These are phyloP conservation scores for Elsinoe arachidis DNA, from an alignment of 2,329 filamentous ascomycete species.

Conservation along the genomic window DNA sequence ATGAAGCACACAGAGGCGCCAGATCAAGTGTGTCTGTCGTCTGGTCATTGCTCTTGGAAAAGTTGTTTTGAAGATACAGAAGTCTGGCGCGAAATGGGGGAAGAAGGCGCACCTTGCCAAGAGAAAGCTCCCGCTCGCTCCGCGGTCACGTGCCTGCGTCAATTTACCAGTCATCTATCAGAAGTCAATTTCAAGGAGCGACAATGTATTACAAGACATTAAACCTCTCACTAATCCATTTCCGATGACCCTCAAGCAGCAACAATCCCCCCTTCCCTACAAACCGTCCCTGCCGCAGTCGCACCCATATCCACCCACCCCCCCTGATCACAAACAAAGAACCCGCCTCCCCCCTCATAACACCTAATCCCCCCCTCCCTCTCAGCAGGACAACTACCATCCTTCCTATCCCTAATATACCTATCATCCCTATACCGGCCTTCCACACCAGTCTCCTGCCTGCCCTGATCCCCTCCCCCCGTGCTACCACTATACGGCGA, in stretches of 20 bases:
- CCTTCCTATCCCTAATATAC: slow-evolving; percentile 21
- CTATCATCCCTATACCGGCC: slow-evolving; percentile 6
- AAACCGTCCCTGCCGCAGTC: slow-evolving; percentile 24
- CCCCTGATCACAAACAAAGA: slow-evolving; percentile 25
- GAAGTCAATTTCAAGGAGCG: background rate
- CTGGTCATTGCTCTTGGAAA: too few species aligned
- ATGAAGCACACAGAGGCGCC: too few species aligned
- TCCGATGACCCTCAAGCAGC: background rate
- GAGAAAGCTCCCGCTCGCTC: too few species aligned
- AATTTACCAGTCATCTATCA: too few species aligned
- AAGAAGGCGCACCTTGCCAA: too few species aligned
- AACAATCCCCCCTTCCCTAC: slow-evolving; percentile 23
- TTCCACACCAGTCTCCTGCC: background rate
- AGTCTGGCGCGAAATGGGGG: too few species aligned
- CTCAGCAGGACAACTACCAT: slow-evolving; percentile 23
- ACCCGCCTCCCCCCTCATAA: slow-evolving; percentile 21
- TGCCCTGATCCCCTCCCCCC: background rate
- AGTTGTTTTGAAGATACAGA: too few species aligned
- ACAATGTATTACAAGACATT: background rate
- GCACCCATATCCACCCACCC: slow-evolving; percentile 27
- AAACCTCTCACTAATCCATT: background rate
- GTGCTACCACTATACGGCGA: slow-evolving; percentile 19
- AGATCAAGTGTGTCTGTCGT: too few species aligned
- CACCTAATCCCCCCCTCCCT: slow-evolving; percentile 22
- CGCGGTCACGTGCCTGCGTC: too few species aligned